These are phyloP conservation scores for Skeletonema potamos DNA, from an alignment of 108 stramenopile species.

Conservation along the genomic window DNA sequence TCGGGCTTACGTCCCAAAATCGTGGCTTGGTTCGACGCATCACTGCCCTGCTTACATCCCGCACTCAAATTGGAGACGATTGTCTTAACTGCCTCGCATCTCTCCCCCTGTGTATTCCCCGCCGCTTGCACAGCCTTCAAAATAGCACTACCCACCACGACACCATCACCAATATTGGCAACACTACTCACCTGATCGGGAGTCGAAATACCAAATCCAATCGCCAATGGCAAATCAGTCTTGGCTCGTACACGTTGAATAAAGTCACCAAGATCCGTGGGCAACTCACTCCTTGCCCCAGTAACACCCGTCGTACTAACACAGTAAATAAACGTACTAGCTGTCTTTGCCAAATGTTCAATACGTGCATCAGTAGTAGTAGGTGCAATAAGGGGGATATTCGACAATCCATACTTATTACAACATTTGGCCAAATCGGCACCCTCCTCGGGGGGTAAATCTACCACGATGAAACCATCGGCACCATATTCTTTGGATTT, in stretches of 20 bases:
- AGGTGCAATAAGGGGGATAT: constrained; percentile 95
- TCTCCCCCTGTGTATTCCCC: constrained; percentile 77
- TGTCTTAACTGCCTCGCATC: constrained; percentile 73
- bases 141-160: constrained; percentile 96
- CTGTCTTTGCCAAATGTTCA: constrained; percentile 80
- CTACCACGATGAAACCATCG: constrained; percentile 98
- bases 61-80: constrained; percentile 64
- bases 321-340: constrained; percentile 95
- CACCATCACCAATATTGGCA: constrained; percentile 92
- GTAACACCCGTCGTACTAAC: constrained; percentile 97
- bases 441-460: constrained; percentile 95
- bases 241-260: constrained; percentile 83
- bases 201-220: constrained; percentile 96
- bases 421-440: constrained; percentile 81
- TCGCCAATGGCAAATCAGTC: constrained; percentile 91
- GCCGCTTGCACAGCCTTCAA: constrained; percentile 87
- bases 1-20: constrained; percentile 71
- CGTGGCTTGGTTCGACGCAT: constrained; percentile 71
- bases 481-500: constrained; percentile 81
- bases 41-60: constrained; percentile 69
- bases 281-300: constrained; percentile 82
- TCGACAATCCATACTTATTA: constrained; percentile 82
- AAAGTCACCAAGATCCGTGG: constrained; percentile 89
- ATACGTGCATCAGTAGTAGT: constrained; percentile 96
- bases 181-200: constrained; percentile 91